Base-by-base conservation (phyloP, 495 filamentous ascomycete species). In the Tuber melanosporum region DNA sequence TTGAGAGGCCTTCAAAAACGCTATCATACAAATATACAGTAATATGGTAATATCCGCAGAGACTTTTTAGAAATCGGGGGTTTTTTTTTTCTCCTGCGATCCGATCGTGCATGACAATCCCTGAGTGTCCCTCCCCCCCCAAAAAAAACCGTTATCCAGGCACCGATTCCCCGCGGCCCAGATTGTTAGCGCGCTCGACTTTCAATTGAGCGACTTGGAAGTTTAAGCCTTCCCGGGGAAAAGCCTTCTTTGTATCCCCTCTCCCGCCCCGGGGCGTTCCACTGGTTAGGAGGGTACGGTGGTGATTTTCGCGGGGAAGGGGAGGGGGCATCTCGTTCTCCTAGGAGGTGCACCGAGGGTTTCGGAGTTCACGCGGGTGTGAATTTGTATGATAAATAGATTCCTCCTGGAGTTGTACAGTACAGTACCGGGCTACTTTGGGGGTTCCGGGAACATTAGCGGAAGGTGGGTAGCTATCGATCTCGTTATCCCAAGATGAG, bases 141-240 rank as follows among this genome's bases (percentile, higher is more conserved):
- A 36, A 66, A 66, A 47, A 19, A 17, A 43, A 26, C 8, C 14
- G 12, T 4, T 12, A 8, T 15, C 4, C 26, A 7, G 5, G 8
- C 26, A 36, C 32, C 62, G 70, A 70, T 81, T 77, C 79, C 77
- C 78, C 84, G 85, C 86, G 84, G 85, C 85, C 85, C 85, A 86
- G 85, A 85, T 80, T 85, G 85, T 82, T 86, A 86, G 85, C 85
- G 85, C 85, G 85, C 86, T 82, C 82, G 85, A 86, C 85, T 86
- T 84, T 86, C 86, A 86, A 86, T 86, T 84, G 82, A 82, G 85
- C 86, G 85, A 84, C 39, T 86, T 86, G 85, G 85, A 84, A 85
- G 85, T 85, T 86, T 85, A 81, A 86, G 85, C 85, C 85, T 83
- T 85, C 83, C 85, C 85, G 85, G 69, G 76, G 76, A 78, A 78